phyloP scores from a whole-genome alignment of 352 stramenopile genomes.

The Blastocystis hominis region DNA sequence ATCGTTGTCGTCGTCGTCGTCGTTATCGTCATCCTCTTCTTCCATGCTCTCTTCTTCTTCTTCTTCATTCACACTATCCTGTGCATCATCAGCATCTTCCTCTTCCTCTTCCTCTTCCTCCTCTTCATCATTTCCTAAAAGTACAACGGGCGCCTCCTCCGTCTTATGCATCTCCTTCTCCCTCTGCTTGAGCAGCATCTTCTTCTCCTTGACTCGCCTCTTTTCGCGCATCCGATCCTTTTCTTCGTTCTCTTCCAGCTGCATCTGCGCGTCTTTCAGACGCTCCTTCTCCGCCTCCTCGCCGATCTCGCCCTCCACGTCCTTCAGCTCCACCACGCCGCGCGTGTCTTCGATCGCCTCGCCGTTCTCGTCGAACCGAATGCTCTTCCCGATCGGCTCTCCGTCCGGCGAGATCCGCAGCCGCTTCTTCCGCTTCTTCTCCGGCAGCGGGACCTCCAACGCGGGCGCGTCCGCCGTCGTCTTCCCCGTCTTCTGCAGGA shows the following conservation, averaged over 20 bases:
- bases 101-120: background rate
- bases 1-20: no score
- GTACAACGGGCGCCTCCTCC: background rate
- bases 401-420: slow-evolving; percentile 68
- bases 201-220: slow-evolving; percentile 71
- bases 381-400: slow-evolving; percentile 69
- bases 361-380: slow-evolving; percentile 86
- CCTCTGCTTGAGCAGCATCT: slow-evolving; percentile 59
- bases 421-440: slow-evolving; percentile 64
- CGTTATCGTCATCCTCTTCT: no score
- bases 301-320: slow-evolving; percentile 62
- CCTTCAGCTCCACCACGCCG: background rate
- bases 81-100: background rate
- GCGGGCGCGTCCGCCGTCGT: slow-evolving; percentile 63
- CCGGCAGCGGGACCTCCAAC: slow-evolving; percentile 60
- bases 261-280: slow-evolving; percentile 72
- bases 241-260: slow-evolving; percentile 70
- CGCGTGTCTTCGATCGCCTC: slow-evolving; percentile 62
- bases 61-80: no score
- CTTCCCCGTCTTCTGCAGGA: slow-evolving; percentile 78
- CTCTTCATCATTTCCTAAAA: slow-evolving; percentile 31
- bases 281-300: slow-evolving; percentile 64
- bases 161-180: background rate
- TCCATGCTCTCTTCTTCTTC: no score
- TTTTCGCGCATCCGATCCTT: slow-evolving; percentile 77